Conservation (phyloP, 2,329 filamentous ascomycete genomes). For the Verticillium klebahnii region DNA sequence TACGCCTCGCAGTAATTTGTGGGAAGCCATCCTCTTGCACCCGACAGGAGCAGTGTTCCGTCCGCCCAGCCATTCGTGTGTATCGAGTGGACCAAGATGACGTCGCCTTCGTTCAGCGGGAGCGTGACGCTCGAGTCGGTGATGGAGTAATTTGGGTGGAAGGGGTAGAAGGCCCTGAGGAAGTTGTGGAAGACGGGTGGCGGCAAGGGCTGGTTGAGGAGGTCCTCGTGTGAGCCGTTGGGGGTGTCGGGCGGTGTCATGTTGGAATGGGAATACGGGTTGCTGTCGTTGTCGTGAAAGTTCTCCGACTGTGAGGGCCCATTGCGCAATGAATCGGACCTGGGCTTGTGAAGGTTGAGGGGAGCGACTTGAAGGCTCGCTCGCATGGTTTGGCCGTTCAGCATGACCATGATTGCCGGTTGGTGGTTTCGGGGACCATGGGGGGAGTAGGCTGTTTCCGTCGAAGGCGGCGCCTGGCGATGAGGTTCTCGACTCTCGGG, state of each 20-base stretch:
- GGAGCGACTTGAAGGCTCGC: slow-evolving; percentile 60
- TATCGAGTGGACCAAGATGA: slow-evolving; percentile 91
- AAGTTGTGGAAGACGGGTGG: slow-evolving; percentile 86
- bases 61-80: slow-evolving; percentile 99
- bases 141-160: slow-evolving; percentile 72
- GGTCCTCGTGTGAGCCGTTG: slow-evolving; percentile 60
- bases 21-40: slow-evolving; percentile 88
- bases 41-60: slow-evolving; percentile 81
- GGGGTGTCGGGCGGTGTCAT: slow-evolving; percentile 77
- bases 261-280: slow-evolving; percentile 48
- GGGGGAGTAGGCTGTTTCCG: slow-evolving; percentile 1
- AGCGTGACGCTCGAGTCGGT: slow-evolving; percentile 85
- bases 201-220: slow-evolving; percentile 36
- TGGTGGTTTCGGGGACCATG: neutral
- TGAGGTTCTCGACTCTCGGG: neutral
- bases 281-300: slow-evolving; percentile 26
- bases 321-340: slow-evolving; percentile 19
- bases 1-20: slow-evolving; percentile 98
- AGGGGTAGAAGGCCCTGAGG: slow-evolving; percentile 88
- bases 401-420: slow-evolving; percentile 39
- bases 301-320: slow-evolving; percentile 3
- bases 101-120: slow-evolving; percentile 82
- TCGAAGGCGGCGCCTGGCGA: neutral
- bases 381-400: slow-evolving; percentile 43
- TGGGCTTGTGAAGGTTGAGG: slow-evolving; percentile 45